Percentiles rank a stretch among this genome's conserved stretches.
Conservation (phyloP, 108 stramenopile genomes). For the Craspedostauros australis region DNA sequence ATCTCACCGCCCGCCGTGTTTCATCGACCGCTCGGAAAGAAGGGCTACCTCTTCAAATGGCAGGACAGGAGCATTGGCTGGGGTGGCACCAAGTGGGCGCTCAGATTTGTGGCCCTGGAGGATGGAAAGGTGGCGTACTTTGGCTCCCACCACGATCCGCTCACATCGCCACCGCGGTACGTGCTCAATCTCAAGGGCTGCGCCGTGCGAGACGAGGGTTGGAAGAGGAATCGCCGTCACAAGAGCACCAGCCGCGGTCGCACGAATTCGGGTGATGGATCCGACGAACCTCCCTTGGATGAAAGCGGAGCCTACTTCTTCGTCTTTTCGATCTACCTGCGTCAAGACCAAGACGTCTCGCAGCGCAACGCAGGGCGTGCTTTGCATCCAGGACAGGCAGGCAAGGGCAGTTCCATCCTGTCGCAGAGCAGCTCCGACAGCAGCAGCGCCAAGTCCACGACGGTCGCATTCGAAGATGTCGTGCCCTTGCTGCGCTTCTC, state of each 20-base stretch:
- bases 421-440: conserved; percentile 31
- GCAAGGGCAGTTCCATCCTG: conserved; percentile 2
- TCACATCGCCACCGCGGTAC: conserved; percentile 48
- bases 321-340: conserved; percentile 70
- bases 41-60: conserved; percentile 74
- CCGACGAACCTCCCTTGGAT: conserved; percentile 17
- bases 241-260: conserved; percentile 5
- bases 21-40: conserved; percentile 24
- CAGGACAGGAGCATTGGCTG: conserved; percentile 76
- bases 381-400: no score
- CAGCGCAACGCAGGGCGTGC: no score
- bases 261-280: neutral
- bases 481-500: conserved; percentile 74
- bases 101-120: conserved; percentile 61
- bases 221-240: conserved; percentile 51
- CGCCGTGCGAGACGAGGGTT: conserved; percentile 79
- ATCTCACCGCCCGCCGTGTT: no score
- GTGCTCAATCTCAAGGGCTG: conserved; percentile 62
- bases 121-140: conserved; percentile 57
- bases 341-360: conserved; percentile 28
- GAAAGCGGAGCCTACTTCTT: conserved; percentile 66
- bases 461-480: no score
- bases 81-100: conserved; percentile 74
- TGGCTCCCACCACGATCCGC: conserved; percentile 44
- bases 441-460: no score